Percentiles rank a stretch among this genome's conserved stretches.
Conservation (phyloP, 805 yeast species). For the Cyberlindnera veronae region DNA sequence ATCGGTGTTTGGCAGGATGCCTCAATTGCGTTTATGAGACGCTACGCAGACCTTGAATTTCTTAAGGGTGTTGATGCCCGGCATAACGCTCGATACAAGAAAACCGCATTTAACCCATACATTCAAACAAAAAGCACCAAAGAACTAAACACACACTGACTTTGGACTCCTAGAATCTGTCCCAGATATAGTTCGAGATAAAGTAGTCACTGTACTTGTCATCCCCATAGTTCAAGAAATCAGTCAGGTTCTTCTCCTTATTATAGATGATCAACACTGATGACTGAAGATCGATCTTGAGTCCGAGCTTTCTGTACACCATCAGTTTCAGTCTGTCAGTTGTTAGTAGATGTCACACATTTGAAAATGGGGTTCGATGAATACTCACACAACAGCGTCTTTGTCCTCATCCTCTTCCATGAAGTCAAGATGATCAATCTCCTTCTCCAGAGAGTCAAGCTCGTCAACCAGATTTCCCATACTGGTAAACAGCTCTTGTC, state of each 20-base stretch:
- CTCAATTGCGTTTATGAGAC: no score
- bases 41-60: no score
- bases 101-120: no score
- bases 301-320: slow-evolving; percentile 58
- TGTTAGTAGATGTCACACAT: slow-evolving; percentile 8
- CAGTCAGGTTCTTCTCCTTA: slow-evolving; percentile 42
- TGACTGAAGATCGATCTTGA: slow-evolving; percentile 42
- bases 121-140: not conserved
- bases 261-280: slow-evolving; percentile 48
- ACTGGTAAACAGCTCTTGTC: slow-evolving; percentile 36
- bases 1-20: no score
- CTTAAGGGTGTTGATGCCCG: no score
- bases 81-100: no score
- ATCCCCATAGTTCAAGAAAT: slow-evolving; percentile 47
- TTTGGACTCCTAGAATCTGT: slow-evolving; percentile 37
- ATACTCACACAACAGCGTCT: slow-evolving; percentile 36
- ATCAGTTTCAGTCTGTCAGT: slow-evolving; percentile 43
- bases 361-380: not conserved
- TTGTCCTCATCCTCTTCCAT: slow-evolving; percentile 31
- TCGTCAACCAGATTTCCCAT: slow-evolving; percentile 37
- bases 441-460: slow-evolving; percentile 33
- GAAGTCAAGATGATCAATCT: slow-evolving; percentile 31
- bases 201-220: slow-evolving; percentile 61
- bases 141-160: slow-evolving; percentile 5
- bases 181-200: slow-evolving; percentile 79